Conservation (phyloP, 805 yeast species). For the Candida sakaeoensis region DNA sequence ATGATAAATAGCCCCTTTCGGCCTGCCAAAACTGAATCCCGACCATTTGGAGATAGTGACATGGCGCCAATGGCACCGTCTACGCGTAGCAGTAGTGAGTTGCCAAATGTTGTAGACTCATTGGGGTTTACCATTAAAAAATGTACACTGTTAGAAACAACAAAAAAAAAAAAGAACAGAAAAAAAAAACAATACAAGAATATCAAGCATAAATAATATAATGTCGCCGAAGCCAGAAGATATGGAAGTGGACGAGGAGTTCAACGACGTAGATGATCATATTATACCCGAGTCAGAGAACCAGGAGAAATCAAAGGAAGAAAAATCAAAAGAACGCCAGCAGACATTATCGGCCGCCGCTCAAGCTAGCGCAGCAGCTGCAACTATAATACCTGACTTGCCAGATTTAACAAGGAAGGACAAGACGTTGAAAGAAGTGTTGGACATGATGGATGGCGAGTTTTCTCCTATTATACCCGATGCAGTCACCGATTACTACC, state of each 20-base stretch:
- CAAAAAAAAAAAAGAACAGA: neutral
- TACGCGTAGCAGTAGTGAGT: conserved; percentile 76
- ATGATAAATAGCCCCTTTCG: conserved; percentile 77
- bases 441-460: conserved; percentile 82
- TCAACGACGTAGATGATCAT: conserved; percentile 20
- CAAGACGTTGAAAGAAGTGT: conserved; percentile 76
- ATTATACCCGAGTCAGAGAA: conserved; percentile 4
- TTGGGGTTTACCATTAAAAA: conserved; percentile 13
- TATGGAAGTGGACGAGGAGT: conserved; percentile 21
- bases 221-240: conserved; percentile 5
- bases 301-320: conserved; percentile 8
- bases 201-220: conserved; percentile 7
- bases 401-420: conserved; percentile 76
- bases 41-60: conserved; percentile 81
- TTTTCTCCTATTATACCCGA: conserved; percentile 96
- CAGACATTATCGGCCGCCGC: conserved; percentile 10
- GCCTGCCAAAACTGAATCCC: conserved; percentile 92
- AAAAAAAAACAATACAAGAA: conserved; percentile 1
- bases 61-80: conserved; percentile 92
- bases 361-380: conserved; percentile 10
- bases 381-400: conserved; percentile 40
- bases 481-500: conserved; percentile 89
- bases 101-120: conserved; percentile 65
- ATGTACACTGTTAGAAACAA: too few relatives aligned
- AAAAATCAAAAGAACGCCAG: conserved; percentile 10